These are phyloP conservation scores for Eucalyptus sp. DNA, from an alignment of 345 rosid species.

Conservation along the genomic window DNA sequence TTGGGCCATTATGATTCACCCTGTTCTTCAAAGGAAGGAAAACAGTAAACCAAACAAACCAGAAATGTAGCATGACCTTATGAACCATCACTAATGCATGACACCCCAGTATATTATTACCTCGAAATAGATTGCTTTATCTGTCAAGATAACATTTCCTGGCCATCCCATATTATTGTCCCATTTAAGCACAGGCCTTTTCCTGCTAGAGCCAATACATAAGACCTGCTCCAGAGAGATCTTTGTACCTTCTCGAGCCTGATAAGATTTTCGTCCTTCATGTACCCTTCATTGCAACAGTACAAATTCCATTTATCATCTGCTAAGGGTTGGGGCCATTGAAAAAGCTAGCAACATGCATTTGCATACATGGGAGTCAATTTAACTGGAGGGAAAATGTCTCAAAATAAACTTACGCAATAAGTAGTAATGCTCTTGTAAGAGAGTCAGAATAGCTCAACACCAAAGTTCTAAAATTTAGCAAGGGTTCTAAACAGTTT, in stretches of 20 bases:
- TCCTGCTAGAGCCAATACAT: slow-evolving; percentile 75
- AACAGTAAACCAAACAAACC: not conserved
- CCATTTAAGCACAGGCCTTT: slow-evolving; percentile 91
- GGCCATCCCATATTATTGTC: slow-evolving; percentile 94
- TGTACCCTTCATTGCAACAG: slow-evolving; percentile 48
- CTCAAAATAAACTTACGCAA: not conserved
- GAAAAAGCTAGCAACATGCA: not conserved
- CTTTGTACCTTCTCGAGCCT: slow-evolving; percentile 31
- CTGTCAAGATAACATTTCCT: slow-evolving; percentile 76
- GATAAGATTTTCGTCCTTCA: slow-evolving; percentile 64
- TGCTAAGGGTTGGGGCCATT: not conserved
- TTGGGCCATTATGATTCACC: not conserved
- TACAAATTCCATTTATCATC: not conserved
- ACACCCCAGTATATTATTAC: slow-evolving; percentile 14
- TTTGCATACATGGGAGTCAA: not conserved
- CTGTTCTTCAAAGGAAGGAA: not conserved
- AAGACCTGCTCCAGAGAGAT: slow-evolving; percentile 55
- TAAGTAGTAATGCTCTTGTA: not conserved
- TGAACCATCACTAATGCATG: not conserved
- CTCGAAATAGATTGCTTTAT: slow-evolving; percentile 88
- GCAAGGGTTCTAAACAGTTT: not conserved
- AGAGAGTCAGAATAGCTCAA: not conserved
- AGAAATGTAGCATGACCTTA: not conserved
- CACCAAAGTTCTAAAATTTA: not conserved
- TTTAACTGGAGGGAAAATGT: not conserved